Evolutionary conservation across 495 filamentous ascomycete genomes (phyloP).

Genomic region (Parathielavia hyrcaniae): DNA sequence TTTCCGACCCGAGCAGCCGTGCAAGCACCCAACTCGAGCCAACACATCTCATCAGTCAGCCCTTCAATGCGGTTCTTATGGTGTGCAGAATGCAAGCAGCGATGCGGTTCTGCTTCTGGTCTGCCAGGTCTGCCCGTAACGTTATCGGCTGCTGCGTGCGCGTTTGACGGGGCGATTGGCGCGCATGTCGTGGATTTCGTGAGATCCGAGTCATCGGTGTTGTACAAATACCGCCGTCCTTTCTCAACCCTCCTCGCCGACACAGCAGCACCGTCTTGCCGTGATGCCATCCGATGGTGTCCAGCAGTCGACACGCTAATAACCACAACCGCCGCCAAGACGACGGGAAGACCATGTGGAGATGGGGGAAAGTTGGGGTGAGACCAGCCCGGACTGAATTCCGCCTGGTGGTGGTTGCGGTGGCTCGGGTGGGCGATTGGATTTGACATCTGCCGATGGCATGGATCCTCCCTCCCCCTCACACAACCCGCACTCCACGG

Average conservation of each 20-base stretch:
- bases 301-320: slow-evolving; percentile 1
- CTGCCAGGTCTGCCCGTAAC: not conserved
- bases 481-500: slow-evolving; percentile 5
- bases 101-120: not conserved
- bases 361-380: slow-evolving; percentile 2
- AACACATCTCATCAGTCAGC: not conserved
- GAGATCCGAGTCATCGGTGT: too few relatives aligned
- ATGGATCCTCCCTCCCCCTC: slow-evolving; percentile 26
- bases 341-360: slow-evolving; percentile 6
- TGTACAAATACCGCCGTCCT: too few relatives aligned
- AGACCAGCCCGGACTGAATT: not conserved
- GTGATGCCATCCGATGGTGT: not conserved
- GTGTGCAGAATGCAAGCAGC: too few relatives aligned
- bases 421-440: slow-evolving; percentile 24
- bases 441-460: slow-evolving; percentile 35
- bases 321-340: slow-evolving; percentile 6
- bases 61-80: too few relatives aligned
- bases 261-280: not conserved
- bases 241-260: not conserved
- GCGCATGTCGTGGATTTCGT: not conserved
- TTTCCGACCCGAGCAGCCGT: too few relatives aligned
- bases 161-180: not conserved
- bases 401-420: slow-evolving; percentile 5
- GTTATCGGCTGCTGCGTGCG: too few relatives aligned
- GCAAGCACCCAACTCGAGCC: too few relatives aligned